A percentile compares a stretch with the other conserved stretches of the same genome.
phyloP scores from a whole-genome alignment of 192 early-diverging fungal species.

The Podila horticola region DNA sequence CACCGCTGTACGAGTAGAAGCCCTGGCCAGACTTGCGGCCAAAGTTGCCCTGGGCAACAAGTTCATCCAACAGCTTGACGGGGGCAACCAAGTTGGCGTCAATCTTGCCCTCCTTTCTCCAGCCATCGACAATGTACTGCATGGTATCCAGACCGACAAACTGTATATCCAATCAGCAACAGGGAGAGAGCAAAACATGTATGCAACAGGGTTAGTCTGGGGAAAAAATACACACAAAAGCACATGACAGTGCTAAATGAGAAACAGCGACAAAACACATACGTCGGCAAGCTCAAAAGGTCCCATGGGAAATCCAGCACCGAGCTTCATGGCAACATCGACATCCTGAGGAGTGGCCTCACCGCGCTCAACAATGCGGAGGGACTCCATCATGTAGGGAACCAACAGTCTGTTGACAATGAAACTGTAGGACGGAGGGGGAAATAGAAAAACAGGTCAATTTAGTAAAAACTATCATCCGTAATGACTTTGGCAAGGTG shows the following conservation, averaged over 20 bases:
- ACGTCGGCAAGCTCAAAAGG: constrained; percentile 86
- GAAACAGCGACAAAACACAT: constrained; percentile 37
- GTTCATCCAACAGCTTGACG: constrained; percentile 74
- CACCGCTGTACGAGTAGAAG: constrained; percentile 79
- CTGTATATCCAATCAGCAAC: constrained; percentile 37
- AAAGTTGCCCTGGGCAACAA: constrained; percentile 77
- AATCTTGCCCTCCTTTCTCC: constrained; percentile 85
- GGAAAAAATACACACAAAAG: not conserved
- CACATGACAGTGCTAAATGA: not conserved
- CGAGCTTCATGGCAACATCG: constrained; percentile 97
- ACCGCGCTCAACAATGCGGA: constrained; percentile 90
- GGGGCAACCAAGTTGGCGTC: constrained; percentile 81
- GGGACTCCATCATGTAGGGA: constrained; percentile 96
- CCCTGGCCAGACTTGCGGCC: constrained; percentile 91
- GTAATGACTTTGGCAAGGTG: not conserved
- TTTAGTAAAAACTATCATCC: not conserved
- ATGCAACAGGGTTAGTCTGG: constrained; percentile 1
- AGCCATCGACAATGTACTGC: constrained; percentile 96
- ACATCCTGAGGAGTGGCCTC: constrained; percentile 88
- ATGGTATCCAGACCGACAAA: constrained; percentile 96
- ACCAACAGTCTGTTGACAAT: constrained; percentile 97
- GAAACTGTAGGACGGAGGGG: constrained; percentile 58
- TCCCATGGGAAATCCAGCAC: constrained; percentile 97
- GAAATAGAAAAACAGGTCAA: constrained; percentile 10
- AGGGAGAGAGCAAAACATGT: constrained; percentile 5